Evolutionary conservation across 306 rosid genomes (phyloP), one percentile per base, ranked within the genome.

Genomic region (Nissolia schottii): DNA sequence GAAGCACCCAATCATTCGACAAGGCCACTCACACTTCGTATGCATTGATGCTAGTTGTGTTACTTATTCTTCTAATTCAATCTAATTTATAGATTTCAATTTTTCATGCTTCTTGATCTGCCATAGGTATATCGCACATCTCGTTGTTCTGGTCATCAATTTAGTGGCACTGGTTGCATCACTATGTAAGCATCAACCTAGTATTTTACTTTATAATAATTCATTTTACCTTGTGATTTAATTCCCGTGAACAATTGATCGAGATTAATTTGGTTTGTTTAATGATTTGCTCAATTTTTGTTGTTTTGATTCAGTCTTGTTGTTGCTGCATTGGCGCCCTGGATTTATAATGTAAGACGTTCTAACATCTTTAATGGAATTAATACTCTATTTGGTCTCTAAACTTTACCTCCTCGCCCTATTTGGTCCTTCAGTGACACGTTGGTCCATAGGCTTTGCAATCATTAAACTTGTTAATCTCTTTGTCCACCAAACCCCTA

Each of bases 321-420:
- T 83, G 70, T 75, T 83, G 48, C 53, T 84, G 71, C 81, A 86
- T 70, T 90, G 93, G 93, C 87, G 91, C 34, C 91, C 93, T 5
- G 92, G 91, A 67, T 85, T 88, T 48, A 73, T 86, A 31, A 79
- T 72, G 96, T 90, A 77, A 86, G 92, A 25, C 15, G 20, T 1
- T 14, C 27, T 28, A 13, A 1, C 38, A 48, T 29, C n/a, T n/a
- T n/a, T n/a, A n/a, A n/a, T n/a, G n/a, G n/a, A n/a, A n/a, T n/a
- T n/a, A n/a, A n/a, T n/a, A n/a, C n/a, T n/a, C n/a, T n/a, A n/a
- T n/a, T n/a, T n/a, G n/a, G n/a, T n/a, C n/a, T n/a, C n/a, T n/a
- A n/a, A n/a, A n/a, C n/a, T n/a, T n/a, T n/a, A n/a, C n/a, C n/a
- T n/a, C n/a, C n/a, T n/a, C n/a, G n/a, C n/a, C n/a, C n/a, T n/a